Percentiles rank a stretch among this genome's conserved stretches.
phyloP scores from a whole-genome alignment of 1,284 basidiomycete genomes.

The Moesziomyces sp. region DNA sequence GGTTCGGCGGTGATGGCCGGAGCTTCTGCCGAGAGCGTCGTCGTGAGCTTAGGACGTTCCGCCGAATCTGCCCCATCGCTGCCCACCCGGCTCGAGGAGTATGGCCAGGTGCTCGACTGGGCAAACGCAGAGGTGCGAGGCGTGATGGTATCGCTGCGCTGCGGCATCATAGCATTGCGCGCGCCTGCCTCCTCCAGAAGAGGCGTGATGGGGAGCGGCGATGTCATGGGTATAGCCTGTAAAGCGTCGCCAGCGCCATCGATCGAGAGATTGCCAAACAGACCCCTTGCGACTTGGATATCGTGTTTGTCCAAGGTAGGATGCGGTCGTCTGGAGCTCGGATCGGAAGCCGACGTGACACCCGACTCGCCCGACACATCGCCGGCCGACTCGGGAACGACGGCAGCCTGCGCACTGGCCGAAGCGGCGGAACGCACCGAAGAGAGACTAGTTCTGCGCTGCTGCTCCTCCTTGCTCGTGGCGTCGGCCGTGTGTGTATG shows the following conservation, averaged over 20 bases:
- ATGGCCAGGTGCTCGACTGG: constrained; percentile 45
- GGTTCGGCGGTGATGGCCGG: constrained; percentile 19
- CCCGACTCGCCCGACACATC: constrained; percentile 13
- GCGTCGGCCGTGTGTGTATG: constrained; percentile 21
- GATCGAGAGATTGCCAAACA: constrained; percentile 15
- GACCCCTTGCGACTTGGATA: constrained; percentile 22
- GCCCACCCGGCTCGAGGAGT: constrained; percentile 16
- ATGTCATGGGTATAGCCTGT: constrained; percentile 27
- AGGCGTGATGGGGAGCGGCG: constrained; percentile 38
- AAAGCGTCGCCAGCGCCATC: constrained; percentile 5
- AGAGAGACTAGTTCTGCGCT: constrained; percentile 25
- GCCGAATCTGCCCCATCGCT: background rate
- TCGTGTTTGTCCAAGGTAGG: constrained; percentile 28
- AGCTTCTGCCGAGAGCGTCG: constrained; percentile 11
- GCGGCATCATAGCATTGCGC: constrained; percentile 4
- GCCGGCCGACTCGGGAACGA: constrained; percentile 20
- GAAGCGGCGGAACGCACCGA: constrained; percentile 23
- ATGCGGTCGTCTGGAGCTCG: constrained; percentile 6
- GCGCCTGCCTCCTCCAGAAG: constrained; percentile 11
- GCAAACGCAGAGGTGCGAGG: constrained; percentile 23
- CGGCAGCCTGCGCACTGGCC: constrained; percentile 10
- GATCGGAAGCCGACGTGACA: constrained; percentile 1
- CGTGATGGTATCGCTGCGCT: constrained; percentile 37
- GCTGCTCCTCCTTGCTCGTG: constrained; percentile 34
- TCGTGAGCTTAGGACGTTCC: constrained; percentile 22